Base-by-base conservation (phyloP, 2,329 filamentous ascomycete genomes). In the Lachnellula arida region DNA sequence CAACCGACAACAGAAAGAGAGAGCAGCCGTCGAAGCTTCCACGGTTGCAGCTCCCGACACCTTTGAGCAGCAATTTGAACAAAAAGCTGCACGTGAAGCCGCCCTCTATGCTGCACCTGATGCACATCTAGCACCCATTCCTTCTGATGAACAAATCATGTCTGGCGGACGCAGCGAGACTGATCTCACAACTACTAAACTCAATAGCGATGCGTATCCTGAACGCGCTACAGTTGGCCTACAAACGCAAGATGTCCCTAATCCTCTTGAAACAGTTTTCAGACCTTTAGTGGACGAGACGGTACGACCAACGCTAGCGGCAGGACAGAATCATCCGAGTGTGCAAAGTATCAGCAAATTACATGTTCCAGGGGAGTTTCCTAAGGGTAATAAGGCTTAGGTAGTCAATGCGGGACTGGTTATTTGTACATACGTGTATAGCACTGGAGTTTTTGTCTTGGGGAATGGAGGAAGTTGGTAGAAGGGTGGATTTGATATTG, bases 341-440 rank as follows among this genome's bases (percentile, higher is more conserved):
- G 62, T 60, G 5, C 51, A 58, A 42, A 68, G 62, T 46, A 64
- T 69, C 34, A 65, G 61, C 22, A 62, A 69, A 39, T 58, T 70
- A 14, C 68, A 70, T 56, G 61, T 70, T 42, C 68, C 68, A 3
- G 68, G 68, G 3, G 68, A 68, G 46, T 70, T 55, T 54, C 68
- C 68, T 3, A 59, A 44, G 37, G 34, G 12, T 9, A 49, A 22
- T 28, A 37, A 39, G 23, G n/a, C 42, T 1, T 44, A 44, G 19
- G 17, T n/a, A 46, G 22, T 25, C 11, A 23, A 35, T 35, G 25
- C 17, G 8, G n/a, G 3, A 49, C 17, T 19, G 12, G 22, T 14
- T 14, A 17, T 19, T 19, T 25, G 42, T 44, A 44, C 8, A 44
- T 44, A 44, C 7, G n/a, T 44, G 42, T 44, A 44, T 23, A 23